Evolutionary conservation across 345 rosid species (phyloP).

Genomic region (Hibiscus syriacus): DNA sequence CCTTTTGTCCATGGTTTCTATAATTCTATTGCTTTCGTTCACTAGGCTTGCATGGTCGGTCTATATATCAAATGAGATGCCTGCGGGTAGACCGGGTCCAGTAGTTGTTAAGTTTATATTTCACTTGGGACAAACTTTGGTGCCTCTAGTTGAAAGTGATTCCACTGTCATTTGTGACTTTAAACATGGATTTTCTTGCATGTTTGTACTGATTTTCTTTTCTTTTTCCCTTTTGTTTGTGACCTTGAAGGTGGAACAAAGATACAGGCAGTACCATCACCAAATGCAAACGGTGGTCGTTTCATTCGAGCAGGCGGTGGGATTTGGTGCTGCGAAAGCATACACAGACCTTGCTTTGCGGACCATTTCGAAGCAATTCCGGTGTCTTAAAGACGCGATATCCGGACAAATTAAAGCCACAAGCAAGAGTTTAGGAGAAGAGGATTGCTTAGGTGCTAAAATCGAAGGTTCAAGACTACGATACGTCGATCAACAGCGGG

Average conservation of each 20-base stretch:
- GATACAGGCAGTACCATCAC: slow-evolving; percentile 59
- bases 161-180: background rate
- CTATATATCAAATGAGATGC: background rate
- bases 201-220: no score
- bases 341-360: slow-evolving; percentile 59
- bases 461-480: slow-evolving; percentile 38
- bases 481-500: slow-evolving; percentile 44
- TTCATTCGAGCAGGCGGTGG: slow-evolving; percentile 59
- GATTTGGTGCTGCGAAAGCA: slow-evolving; percentile 49
- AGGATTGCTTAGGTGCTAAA: slow-evolving; percentile 38
- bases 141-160: background rate
- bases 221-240: no score
- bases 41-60: background rate
- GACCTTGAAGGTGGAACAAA: slow-evolving; percentile 57
- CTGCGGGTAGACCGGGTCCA: no score
- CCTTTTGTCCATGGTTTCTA: no score
- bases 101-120: background rate
- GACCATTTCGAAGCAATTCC: slow-evolving; percentile 70
- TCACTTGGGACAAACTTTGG: background rate
- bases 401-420: slow-evolving; percentile 43
- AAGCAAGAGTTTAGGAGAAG: slow-evolving; percentile 55
- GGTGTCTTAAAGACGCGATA: slow-evolving; percentile 61
- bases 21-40: background rate
- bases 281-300: slow-evolving; percentile 52
- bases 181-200: background rate